Evolutionary conservation across 2,329 filamentous ascomycete genomes (phyloP).

Genomic region (Coniochaeta prunicola): DNA sequence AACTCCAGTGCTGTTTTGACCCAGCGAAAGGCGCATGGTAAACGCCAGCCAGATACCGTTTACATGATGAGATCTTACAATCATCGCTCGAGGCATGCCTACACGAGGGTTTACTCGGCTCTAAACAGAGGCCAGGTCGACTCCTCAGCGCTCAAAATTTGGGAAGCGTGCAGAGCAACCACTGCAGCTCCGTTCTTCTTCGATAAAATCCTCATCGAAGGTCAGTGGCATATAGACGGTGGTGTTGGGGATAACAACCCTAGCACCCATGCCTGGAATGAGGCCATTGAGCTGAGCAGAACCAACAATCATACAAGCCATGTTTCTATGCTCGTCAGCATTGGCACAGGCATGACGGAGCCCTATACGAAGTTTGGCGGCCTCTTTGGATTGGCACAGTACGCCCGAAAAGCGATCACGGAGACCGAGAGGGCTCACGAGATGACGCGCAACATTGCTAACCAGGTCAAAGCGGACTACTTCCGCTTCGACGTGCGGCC

Average conservation of each 20-base stretch:
- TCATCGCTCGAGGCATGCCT: neutral
- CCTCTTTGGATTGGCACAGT: neutral
- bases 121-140: neutral
- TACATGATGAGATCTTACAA: neutral
- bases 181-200: neutral
- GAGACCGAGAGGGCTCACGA: neutral
- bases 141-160: neutral
- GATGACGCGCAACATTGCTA: neutral
- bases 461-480: neutral
- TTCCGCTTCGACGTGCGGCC: constrained; percentile 2
- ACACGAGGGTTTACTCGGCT: neutral
- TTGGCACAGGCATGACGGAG: constrained; percentile 1
- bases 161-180: constrained; percentile 1
- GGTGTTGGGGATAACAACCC: constrained; percentile 3
- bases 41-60: neutral
- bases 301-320: neutral
- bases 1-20: neutral
- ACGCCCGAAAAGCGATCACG: constrained; percentile 1
- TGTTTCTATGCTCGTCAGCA: neutral
- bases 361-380: constrained; percentile 1
- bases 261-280: constrained; percentile 1
- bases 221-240: constrained; percentile 1
- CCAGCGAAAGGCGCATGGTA: neutral
- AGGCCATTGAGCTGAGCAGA: neutral
- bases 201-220: constrained; percentile 2